Percentiles rank a stretch among this genome's conserved stretches.
These are phyloP conservation scores for Trematosphaeria pertusa DNA, from an alignment of 2,329 filamentous ascomycete species.

Conservation along the genomic window DNA sequence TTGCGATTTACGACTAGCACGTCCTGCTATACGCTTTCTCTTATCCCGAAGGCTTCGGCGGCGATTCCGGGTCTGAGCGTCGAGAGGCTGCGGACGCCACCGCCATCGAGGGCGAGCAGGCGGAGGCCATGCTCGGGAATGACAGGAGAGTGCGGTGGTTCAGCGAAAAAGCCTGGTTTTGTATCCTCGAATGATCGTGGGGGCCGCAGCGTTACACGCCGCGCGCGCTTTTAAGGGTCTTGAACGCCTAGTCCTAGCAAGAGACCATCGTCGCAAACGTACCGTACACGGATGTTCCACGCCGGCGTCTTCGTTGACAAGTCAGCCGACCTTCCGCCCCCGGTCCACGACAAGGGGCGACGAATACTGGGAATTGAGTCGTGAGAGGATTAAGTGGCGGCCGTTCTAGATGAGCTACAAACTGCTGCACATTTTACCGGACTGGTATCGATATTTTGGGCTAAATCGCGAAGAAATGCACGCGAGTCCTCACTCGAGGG, in stretches of 20 bases:
- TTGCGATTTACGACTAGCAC: too few species aligned
- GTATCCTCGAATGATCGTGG: conserved; percentile 11
- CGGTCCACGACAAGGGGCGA: conserved; percentile 16
- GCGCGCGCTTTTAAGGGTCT: conserved; percentile 14
- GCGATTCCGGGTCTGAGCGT: too few species aligned
- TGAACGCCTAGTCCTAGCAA: conserved; percentile 28
- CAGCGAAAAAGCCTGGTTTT: too few species aligned
- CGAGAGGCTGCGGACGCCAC: too few species aligned
- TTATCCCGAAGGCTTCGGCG: too few species aligned
- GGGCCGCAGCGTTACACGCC: conserved; percentile 14
- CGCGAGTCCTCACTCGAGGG: conserved; percentile 21
- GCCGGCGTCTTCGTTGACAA: conserved; percentile 20
- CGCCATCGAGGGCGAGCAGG: too few species aligned
- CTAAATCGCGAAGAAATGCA: conserved; percentile 20
- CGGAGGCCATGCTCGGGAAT: too few species aligned
- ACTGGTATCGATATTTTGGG: conserved; percentile 6
- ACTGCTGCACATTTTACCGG: conserved; percentile 2
- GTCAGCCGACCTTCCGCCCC: conserved; percentile 12
- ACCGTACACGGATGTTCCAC: conserved; percentile 23
- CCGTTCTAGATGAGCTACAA: conserved; percentile 5
- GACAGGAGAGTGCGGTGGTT: too few species aligned
- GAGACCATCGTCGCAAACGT: conserved; percentile 23
- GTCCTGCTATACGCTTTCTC: too few species aligned
- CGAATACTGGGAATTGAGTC: conserved; percentile 20
- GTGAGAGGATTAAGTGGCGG: conserved; percentile 12